Base-by-base conservation (phyloP, 2,329 filamentous ascomycete genomes). In the Aspergillus fructus region DNA sequence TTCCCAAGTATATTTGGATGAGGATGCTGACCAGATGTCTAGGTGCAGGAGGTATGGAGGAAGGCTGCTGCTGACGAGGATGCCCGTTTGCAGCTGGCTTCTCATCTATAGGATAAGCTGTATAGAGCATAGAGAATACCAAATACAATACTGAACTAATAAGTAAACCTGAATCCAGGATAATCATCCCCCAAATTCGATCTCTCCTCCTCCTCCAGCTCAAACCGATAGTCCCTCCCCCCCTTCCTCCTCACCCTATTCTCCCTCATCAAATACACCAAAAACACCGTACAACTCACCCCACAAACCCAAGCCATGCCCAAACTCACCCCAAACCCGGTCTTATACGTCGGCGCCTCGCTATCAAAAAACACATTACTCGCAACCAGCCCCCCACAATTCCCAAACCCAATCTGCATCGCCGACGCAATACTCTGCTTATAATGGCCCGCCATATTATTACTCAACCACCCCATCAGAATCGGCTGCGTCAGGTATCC, bases 371-470 rank as follows among this genome's bases (percentile, higher is more conserved):
- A 79, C 5, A 79, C 68, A 56, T 78, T 77, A 24, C 70, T 68
- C 4, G 71, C 71, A 7, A 79, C 67, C 51, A 79, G 75, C 48
- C 76, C 77, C 48, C 74, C 77, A 55, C 75, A 77, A 62, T 79
- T 79, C n/a, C 76, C 77, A 19, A 79, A 74, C 2, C 75, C 75
- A 3, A 74, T 66, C 64, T 76, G 73, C 62, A 78, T 69, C 1
- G 71, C 77, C 63, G 74, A 75, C 3, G 73, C 76, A 6, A 79
- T 69, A 5, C 73, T 74, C 21, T 77, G 73, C 54, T 74, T 72
- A 40, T 72, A 71, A 53, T 70, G 70, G n/a, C 74, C 75, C 9
- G 73, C 67, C 3, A 79, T 63, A 52, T 80, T 79, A 42, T 74
- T 73, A 30, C 72, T 75, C 15, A 74, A 59, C 66, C 69, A 73